Conservation (phyloP, 441 rosid genomes). For the Populus hybrid region DNA sequence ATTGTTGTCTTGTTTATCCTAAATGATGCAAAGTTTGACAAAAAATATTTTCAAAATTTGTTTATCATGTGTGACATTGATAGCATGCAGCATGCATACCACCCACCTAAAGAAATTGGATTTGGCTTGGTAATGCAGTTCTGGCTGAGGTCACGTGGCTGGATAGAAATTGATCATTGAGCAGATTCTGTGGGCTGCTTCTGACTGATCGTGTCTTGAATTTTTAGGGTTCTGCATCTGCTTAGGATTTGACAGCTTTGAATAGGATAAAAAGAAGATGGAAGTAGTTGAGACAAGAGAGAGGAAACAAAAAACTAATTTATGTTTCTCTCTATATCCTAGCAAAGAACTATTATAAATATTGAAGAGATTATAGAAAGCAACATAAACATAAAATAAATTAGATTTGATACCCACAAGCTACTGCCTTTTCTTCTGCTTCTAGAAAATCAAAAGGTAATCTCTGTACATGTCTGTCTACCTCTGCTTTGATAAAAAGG, state of each 20-base stretch:
- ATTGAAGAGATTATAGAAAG: too few species aligned
- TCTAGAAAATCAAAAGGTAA: background rate
- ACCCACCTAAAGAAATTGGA: too few species aligned
- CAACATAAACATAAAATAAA: background rate
- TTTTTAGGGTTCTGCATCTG: background rate
- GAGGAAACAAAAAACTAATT: too few species aligned
- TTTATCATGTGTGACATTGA: background rate
- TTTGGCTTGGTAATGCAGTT: too few species aligned
- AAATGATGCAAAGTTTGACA: background rate
- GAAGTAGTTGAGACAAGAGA: too few species aligned
- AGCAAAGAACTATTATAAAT: too few species aligned
- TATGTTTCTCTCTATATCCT: background rate
- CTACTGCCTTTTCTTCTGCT: background rate
- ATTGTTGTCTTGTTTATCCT: background rate
- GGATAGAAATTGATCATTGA: background rate
- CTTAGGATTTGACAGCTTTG: background rate
- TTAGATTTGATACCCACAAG: too few species aligned
- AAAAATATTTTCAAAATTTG: too few species aligned
- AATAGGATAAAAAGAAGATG: too few species aligned
- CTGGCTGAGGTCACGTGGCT: background rate
- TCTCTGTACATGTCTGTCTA: background rate
- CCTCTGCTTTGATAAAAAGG: background rate
- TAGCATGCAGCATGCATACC: too few species aligned
- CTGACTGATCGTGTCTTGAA: background rate
- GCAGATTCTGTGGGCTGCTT: background rate